A percentile compares a stretch with the other conserved stretches of the same genome.
phyloP scores from a whole-genome alignment of 2,329 filamentous ascomycete genomes.

The Ophiostoma tasmaniense region DNA sequence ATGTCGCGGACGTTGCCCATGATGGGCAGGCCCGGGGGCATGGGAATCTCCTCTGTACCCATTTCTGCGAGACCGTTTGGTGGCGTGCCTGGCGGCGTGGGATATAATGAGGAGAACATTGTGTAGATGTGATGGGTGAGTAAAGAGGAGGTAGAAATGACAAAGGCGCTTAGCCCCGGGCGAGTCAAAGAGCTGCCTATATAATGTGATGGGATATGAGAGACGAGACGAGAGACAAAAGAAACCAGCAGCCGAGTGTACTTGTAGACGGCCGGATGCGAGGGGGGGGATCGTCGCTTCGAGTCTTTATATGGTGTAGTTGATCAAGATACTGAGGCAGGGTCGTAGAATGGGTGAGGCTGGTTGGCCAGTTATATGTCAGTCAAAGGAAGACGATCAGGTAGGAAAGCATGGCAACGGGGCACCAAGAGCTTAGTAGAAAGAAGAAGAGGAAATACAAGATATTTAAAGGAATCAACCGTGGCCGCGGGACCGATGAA shows the following conservation, averaged over 20 bases:
- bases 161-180: background rate
- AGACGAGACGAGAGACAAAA: background rate
- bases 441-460: background rate
- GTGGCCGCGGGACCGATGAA: background rate
- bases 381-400: background rate
- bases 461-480: background rate
- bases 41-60: slow-evolving; percentile 25
- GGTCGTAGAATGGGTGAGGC: background rate
- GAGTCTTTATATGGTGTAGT: background rate
- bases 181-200: background rate
- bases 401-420: background rate
- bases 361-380: background rate
- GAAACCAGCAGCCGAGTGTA: background rate
- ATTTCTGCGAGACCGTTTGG: slow-evolving; percentile 8
- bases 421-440: background rate
- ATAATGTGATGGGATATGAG: background rate
- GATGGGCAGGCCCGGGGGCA: slow-evolving; percentile 19
- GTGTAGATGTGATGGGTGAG: background rate
- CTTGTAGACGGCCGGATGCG: background rate
- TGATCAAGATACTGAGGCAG: background rate
- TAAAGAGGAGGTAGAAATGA: background rate
- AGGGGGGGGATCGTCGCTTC: background rate
- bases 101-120: background rate
- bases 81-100: background rate
- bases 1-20: slow-evolving; percentile 22